Evolutionary conservation across 108 stramenopile species (phyloP).

Genomic region (Fragilariopsis cylindrus): DNA sequence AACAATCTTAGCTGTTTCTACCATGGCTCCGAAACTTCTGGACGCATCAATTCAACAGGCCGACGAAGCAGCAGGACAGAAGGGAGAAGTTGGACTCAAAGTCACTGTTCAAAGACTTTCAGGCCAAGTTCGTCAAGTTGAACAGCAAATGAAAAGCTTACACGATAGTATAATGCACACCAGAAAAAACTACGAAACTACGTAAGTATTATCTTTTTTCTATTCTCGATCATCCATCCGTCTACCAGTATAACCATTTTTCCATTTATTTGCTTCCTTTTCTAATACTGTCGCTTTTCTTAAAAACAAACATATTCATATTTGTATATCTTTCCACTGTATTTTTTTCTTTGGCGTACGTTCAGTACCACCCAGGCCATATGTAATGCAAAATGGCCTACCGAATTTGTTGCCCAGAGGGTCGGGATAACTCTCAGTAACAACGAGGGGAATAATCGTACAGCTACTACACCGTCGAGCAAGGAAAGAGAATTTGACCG

Average conservation of each 20-base stretch:
- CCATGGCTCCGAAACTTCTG: conserved; percentile 71
- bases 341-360: too few species aligned
- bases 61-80: conserved; percentile 53
- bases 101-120: conserved; percentile 16
- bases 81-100: conserved; percentile 16
- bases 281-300: background rate
- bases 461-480: background rate
- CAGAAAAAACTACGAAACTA: conserved; percentile 20
- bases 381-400: conserved; percentile 69
- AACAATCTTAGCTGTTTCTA: conserved; percentile 56
- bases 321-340: background rate
- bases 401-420: conserved; percentile 68
- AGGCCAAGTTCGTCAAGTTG: conserved; percentile 16
- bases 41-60: conserved; percentile 45
- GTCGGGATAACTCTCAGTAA: conserved; percentile 43
- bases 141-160: conserved; percentile 27
- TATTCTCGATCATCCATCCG: conserved; percentile 7
- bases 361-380: conserved; percentile 8
- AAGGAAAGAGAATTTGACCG: conserved; percentile 13
- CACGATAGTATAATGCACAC: conserved; percentile 19
- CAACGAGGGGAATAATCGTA: conserved; percentile 5
- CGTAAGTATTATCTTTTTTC: background rate
- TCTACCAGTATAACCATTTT: background rate
- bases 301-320: conserved; percentile 32
- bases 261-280: background rate